Conservation (phyloP, 2,329 filamentous ascomycete genomes). For the Calycina herbarum region DNA sequence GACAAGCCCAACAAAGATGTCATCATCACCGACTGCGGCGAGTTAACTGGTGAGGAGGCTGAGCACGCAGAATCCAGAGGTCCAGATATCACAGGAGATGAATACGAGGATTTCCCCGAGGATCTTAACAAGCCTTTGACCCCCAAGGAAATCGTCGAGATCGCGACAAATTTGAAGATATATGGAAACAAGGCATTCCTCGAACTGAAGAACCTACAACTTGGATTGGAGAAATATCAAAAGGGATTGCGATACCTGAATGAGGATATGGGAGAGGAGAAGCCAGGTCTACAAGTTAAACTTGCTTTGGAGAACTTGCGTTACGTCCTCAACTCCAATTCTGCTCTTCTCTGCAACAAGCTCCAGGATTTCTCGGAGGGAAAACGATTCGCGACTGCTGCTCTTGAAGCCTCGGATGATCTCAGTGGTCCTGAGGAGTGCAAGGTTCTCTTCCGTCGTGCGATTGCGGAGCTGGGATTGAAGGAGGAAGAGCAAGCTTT, state of each 20-base stretch:
- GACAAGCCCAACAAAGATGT: slow-evolving; percentile 79
- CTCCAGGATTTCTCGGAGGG: slow-evolving; percentile 70
- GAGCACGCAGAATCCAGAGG: slow-evolving; percentile 65
- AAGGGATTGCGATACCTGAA: slow-evolving; percentile 89
- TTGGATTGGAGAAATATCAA: slow-evolving; percentile 88
- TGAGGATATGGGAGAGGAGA: slow-evolving; percentile 75
- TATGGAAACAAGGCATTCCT: slow-evolving; percentile 95
- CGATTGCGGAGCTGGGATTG: slow-evolving; percentile 68
- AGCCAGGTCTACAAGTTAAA: slow-evolving; percentile 68
- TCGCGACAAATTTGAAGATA: slow-evolving; percentile 83
- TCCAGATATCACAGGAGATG: slow-evolving; percentile 81
- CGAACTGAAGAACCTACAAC: slow-evolving; percentile 58
- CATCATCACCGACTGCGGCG: slow-evolving; percentile 79
- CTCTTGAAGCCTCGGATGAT: slow-evolving; percentile 64
- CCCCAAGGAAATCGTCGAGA: slow-evolving; percentile 70
- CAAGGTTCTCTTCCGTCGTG: slow-evolving; percentile 86
- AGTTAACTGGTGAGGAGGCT: slow-evolving; percentile 73
- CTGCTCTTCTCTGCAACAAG: slow-evolving; percentile 83
- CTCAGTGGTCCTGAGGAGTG: slow-evolving; percentile 76
- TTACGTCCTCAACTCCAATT: slow-evolving; percentile 86
- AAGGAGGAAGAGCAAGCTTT: slow-evolving; percentile 86
- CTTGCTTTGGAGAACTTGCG: slow-evolving; percentile 70
- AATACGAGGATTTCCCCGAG: slow-evolving; percentile 94
- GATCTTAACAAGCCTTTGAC: slow-evolving; percentile 64
- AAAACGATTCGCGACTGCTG: slow-evolving; percentile 67